Conservation (phyloP, 2,329 filamentous ascomycete species). For the Chlorencoelia australis region DNA sequence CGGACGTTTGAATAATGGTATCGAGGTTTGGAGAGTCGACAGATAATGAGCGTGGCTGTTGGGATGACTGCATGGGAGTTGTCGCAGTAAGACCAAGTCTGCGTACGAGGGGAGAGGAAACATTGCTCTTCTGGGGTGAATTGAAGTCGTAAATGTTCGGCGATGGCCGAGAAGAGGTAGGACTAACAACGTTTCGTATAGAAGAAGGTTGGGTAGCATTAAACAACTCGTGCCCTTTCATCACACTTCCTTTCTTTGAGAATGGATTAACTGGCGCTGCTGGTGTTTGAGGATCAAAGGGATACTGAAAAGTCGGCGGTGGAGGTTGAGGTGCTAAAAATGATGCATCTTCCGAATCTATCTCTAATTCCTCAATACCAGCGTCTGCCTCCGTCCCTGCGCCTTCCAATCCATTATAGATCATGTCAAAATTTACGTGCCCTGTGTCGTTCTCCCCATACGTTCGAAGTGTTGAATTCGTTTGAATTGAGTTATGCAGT, state of each 20-base stretch:
- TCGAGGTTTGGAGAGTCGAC: constrained; percentile 2
- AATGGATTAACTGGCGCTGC: constrained; percentile 25
- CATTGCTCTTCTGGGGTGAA: constrained; percentile 13
- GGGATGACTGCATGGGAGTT: constrained; percentile 13
- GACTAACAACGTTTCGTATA: constrained; percentile 15
- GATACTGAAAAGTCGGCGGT: not conserved
- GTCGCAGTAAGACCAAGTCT: not conserved
- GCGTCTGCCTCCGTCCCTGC: not conserved
- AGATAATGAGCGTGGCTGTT: constrained; percentile 10
- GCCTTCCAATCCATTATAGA: not conserved
- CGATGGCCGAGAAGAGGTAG: constrained; percentile 24
- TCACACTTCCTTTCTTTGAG: constrained; percentile 20
- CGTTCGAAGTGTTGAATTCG: constrained; percentile 20
- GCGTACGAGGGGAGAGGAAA: constrained; percentile 18
- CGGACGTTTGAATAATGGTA: constrained; percentile 1
- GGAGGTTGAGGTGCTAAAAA: too few species aligned
- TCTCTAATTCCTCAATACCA: constrained; percentile 3
- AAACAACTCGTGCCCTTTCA: constrained; percentile 23
- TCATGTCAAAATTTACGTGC: constrained; percentile 17
- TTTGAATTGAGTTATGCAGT: constrained; percentile 13
- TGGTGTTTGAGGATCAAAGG: constrained; percentile 22
- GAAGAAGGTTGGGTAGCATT: constrained; percentile 25
- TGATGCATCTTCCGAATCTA: constrained; percentile 18
- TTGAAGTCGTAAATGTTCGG: constrained; percentile 19
- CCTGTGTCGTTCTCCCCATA: constrained; percentile 22